Base-by-base conservation (phyloP, 2,329 filamentous ascomycete genomes). In the Aspergillus sp. region DNA sequence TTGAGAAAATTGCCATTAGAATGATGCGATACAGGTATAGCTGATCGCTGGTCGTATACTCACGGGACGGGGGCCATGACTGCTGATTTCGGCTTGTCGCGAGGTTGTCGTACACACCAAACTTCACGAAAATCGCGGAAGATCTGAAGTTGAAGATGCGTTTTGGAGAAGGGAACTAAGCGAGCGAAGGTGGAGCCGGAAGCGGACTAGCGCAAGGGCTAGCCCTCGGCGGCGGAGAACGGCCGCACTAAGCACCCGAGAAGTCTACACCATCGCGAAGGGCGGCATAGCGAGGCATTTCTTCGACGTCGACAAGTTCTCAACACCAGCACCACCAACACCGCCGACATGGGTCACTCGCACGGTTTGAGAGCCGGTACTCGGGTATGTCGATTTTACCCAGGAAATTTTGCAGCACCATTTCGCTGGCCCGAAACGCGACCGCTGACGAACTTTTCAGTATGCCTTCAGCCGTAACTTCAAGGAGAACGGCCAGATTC, bases 401-500 rank as follows among this genome's bases (percentile, higher is more conserved):
- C 59, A 44, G 32, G 30, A 54, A 54, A 23, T 57, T 38, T 25
- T 44, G 36, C 30, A 52, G 44, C 52, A 52, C 47, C 47, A 41
- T 52, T 55, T 53, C 55, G 59, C 38, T 53, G 44, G 57, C 44
- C 42, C 58, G 64, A 63, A 58, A 59, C 39, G 62, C 55, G 42
- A 54, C 51, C 63, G 62, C 66, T 69, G 57, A 71, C 73, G 78
- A 73, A 71, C 58, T 67, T 70, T 62, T 71, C 73, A 89, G 85
- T 92, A 93, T 89, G 89, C 92, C 84, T 99, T 97, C 88, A 91
- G 89, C 80, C 88, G 94, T 77, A 86, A 89, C 79, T 97, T 96
- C 87, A 92, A 95, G 83, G 85, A 96, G 86, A 92, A 93, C 86
- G 95, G 95, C 80, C 88, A 89, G 85, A 97, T 99, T 84, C 83